Evolutionary conservation across 2,329 filamentous ascomycete genomes (phyloP).

Genomic region (Endothia cerciana): DNA sequence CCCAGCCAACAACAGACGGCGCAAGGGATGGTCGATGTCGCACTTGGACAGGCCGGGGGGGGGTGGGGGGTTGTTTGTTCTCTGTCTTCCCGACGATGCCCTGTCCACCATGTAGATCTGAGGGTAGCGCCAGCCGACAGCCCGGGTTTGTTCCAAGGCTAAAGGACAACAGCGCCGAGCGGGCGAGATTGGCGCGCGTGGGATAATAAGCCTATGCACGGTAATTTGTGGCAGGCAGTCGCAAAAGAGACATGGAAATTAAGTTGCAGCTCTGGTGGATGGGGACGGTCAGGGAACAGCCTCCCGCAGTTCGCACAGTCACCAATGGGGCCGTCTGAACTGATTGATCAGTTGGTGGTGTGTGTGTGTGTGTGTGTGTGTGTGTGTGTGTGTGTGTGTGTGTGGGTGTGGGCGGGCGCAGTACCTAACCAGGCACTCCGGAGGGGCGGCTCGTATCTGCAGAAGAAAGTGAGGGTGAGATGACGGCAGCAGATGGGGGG

Average conservation of each 20-base stretch:
- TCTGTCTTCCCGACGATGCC: neutral
- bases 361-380: too few relatives aligned
- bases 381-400: too few relatives aligned
- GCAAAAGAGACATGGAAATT: neutral
- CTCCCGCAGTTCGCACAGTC: neutral
- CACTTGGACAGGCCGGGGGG: neutral
- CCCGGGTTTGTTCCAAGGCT: too few relatives aligned
- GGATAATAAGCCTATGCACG: neutral
- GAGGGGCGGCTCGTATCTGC: conserved; percentile 1
- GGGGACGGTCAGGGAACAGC: conserved; percentile 11
- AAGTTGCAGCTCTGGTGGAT: conserved; percentile 6
- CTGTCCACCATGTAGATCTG: neutral
- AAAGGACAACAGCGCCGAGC: too few relatives aligned
- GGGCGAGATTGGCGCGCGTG: neutral
- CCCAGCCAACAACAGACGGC: neutral
- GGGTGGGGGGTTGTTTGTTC: neutral
- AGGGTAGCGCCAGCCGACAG: neutral
- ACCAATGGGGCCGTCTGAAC: neutral
- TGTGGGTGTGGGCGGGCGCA: neutral
- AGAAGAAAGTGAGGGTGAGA: neutral
- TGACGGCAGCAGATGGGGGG: neutral
- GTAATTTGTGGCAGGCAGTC: neutral
- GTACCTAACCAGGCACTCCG: too few relatives aligned
- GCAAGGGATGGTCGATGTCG: conserved; percentile 10
- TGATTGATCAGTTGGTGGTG: neutral